Conservation (phyloP, 495 filamentous ascomycete genomes). For the Penicillium cataractarum region DNA sequence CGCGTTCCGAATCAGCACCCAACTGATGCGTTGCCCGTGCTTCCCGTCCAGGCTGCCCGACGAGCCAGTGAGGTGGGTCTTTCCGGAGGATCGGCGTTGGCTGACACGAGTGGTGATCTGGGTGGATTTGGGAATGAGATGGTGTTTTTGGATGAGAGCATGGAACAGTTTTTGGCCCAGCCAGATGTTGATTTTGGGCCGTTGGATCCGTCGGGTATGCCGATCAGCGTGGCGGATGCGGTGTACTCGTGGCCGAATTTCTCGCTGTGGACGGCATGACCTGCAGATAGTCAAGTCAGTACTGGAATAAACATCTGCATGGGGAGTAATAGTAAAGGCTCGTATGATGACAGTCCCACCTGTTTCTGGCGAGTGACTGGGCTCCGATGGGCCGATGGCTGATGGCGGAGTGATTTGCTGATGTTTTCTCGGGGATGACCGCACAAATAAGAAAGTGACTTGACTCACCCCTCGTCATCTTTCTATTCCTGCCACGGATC, state of each 20-base stretch:
- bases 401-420: background rate
- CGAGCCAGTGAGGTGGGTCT: conserved; percentile 4
- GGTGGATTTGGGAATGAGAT: conserved; percentile 27
- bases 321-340: background rate
- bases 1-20: conserved; percentile 1
- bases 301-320: background rate
- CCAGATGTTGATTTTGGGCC: conserved; percentile 26
- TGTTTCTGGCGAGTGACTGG: background rate
- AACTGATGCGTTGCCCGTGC: background rate
- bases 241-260: conserved; percentile 29
- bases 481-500: background rate
- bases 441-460: background rate
- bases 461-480: background rate
- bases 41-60: background rate
- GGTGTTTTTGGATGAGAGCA: conserved; percentile 33
- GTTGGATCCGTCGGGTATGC: conserved; percentile 21
- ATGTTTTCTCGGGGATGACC: background rate
- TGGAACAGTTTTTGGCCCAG: conserved; percentile 37
- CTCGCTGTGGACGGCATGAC: conserved; percentile 28
- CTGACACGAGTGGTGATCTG: conserved; percentile 6
- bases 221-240: conserved; percentile 21
- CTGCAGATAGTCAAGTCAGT: background rate
- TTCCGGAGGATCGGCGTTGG: background rate
- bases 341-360: background rate
- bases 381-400: background rate